These are phyloP conservation scores for Paspalum notatum DNA, from an alignment of 176 grass and related monocot species.

Conservation along the genomic window DNA sequence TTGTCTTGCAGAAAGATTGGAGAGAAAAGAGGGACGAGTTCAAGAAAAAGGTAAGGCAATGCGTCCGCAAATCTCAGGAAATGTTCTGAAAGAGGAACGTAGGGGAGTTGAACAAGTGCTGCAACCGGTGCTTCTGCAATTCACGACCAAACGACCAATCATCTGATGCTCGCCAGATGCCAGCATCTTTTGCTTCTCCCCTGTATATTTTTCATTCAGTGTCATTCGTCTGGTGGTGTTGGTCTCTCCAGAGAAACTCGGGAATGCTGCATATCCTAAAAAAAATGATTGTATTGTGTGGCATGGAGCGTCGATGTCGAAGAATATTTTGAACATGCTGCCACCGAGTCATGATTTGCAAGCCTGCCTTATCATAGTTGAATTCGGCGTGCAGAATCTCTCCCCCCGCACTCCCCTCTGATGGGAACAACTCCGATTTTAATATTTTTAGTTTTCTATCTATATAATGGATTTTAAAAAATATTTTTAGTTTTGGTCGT, in stretches of 20 bases:
- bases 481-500: too few relatives aligned
- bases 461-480: too few relatives aligned
- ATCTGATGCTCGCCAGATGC: conserved; percentile 19
- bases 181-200: conserved; percentile 41
- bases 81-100: conserved; percentile 64
- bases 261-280: conserved; percentile 35
- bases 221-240: conserved; percentile 47
- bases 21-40: conserved; percentile 91
- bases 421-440: too few relatives aligned
- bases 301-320: conserved; percentile 39
- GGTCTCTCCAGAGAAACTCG: conserved; percentile 40
- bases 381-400: too few relatives aligned
- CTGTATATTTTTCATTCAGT: conserved; percentile 54
- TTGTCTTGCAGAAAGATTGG: conserved; percentile 86
- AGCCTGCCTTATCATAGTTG: too few relatives aligned
- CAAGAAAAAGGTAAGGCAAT: conserved; percentile 86
- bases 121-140: neutral
- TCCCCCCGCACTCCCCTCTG: too few relatives aligned
- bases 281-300: conserved; percentile 49
- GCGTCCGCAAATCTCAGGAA: conserved; percentile 87
- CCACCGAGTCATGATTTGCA: conserved; percentile 29
- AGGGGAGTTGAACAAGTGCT: conserved; percentile 45
- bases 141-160: neutral
- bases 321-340: conserved; percentile 47
- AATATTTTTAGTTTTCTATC: too few relatives aligned